Conservation (phyloP, 768 basidiomycete genomes). For the Mycena olivaceomarginata region DNA sequence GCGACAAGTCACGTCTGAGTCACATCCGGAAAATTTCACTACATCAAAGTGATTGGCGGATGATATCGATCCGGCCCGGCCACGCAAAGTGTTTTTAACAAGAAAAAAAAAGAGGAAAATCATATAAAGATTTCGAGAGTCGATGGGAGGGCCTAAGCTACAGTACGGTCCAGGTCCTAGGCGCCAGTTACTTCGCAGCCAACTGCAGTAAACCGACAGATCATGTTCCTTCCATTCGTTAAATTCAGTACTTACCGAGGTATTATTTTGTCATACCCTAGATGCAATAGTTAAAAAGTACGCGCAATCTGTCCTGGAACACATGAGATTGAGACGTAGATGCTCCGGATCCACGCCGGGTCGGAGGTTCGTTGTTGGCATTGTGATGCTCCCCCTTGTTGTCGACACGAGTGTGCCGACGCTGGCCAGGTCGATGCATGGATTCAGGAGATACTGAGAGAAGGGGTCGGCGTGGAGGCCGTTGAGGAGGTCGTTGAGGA, state of each 20-base stretch:
- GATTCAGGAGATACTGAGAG: neutral
- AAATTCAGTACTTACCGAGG: neutral
- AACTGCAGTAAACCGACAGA: too few species aligned
- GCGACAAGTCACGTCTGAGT: conserved; percentile 41
- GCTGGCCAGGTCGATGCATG: neutral
- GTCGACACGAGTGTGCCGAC: neutral
- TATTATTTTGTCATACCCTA: neutral
- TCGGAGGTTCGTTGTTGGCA: neutral
- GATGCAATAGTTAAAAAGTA: neutral
- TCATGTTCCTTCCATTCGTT: too few species aligned
- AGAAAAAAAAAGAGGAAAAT: too few species aligned
- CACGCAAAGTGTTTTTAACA: too few species aligned
- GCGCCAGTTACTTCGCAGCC: too few species aligned
- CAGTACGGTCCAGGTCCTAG: too few species aligned
- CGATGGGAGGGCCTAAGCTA: too few species aligned
- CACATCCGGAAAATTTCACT: conserved; percentile 37
- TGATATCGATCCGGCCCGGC: too few species aligned
- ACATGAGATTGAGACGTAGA: neutral
- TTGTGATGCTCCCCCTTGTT: neutral
- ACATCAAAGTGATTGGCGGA: neutral
- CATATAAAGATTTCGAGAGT: too few species aligned
- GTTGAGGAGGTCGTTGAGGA: neutral
- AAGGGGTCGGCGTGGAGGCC: neutral
- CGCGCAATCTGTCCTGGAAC: neutral
- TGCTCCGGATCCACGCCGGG: neutral